Evolutionary conservation across 768 basidiomycete species (phyloP).

Genomic region (Suillus ampliporus): DNA sequence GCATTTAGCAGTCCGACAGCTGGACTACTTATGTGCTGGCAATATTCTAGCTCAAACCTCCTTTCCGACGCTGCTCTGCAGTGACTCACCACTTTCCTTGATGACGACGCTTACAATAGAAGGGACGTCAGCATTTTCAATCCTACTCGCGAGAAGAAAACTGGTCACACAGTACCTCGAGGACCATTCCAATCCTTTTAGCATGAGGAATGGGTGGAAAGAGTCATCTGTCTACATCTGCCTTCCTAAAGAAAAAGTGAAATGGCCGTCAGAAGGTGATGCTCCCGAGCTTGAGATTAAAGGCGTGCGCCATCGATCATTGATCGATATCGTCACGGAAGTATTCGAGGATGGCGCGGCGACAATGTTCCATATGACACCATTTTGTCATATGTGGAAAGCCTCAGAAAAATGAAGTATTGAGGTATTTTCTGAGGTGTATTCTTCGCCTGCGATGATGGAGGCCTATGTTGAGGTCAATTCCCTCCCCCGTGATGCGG

Average conservation of each 20-base stretch:
- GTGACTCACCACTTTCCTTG: conserved; percentile 31
- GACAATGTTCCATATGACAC: conserved; percentile 27
- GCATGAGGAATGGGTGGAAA: conserved; percentile 10
- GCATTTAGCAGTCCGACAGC: conserved; percentile 28
- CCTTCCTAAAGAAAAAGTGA: conserved; percentile 12
- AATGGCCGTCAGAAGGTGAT: not conserved
- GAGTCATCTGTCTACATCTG: conserved; percentile 5
- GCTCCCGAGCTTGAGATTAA: conserved; percentile 6
- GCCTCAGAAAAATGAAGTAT: not conserved
- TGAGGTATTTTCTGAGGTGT: conserved; percentile 1
- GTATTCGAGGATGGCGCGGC: not conserved
- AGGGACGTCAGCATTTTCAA: conserved; percentile 26
- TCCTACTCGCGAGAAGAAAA: conserved; percentile 3
- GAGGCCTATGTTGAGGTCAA: conserved; percentile 13
- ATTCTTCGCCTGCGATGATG: conserved; percentile 3
- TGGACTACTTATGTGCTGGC: conserved; percentile 39
- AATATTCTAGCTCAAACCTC: conserved; percentile 29
- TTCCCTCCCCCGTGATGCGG: conserved; percentile 14
- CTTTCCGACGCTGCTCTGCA: conserved; percentile 36
- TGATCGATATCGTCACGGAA: conserved; percentile 7
- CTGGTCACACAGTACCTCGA: conserved; percentile 4
- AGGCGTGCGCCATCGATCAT: conserved; percentile 5
- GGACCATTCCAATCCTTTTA: conserved; percentile 7
- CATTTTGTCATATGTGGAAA: conserved; percentile 31
- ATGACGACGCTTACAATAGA: conserved; percentile 24